phyloP scores from a whole-genome alignment of 192 early-diverging fungal genomes.

The Linnemannia schmuckeri region DNA sequence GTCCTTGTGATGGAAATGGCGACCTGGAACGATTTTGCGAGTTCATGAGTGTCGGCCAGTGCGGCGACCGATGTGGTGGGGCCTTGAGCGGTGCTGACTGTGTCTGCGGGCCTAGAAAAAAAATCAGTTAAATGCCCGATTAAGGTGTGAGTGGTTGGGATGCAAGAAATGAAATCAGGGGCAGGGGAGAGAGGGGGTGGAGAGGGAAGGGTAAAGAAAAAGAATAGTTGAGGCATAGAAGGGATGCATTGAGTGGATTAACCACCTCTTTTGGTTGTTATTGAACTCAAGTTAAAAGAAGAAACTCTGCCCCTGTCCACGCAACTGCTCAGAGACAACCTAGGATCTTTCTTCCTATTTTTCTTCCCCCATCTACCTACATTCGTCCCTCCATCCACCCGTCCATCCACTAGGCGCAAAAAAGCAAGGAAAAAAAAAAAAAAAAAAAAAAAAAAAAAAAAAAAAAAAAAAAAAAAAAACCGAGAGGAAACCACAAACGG shows the following conservation, averaged over 20 bases:
- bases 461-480: not conserved
- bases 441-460: not conserved
- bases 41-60: not conserved
- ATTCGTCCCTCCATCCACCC: too few relatives aligned
- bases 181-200: not conserved
- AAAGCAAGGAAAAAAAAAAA: not conserved
- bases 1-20: slow-evolving; percentile 2
- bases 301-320: not conserved
- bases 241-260: not conserved
- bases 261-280: too few relatives aligned
- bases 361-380: too few relatives aligned
- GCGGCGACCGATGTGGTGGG: not conserved
- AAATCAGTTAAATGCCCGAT: not conserved
- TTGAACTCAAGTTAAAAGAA: not conserved
- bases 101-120: not conserved
- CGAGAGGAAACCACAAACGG: not conserved
- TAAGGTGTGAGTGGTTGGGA: not conserved
- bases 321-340: not conserved
- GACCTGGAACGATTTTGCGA: slow-evolving; percentile 1
- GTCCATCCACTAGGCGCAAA: too few relatives aligned
- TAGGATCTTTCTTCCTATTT: too few relatives aligned
- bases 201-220: too few relatives aligned
- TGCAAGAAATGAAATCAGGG: not conserved
- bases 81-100: not conserved
- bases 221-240: not conserved